phyloP scores from a whole-genome alignment of 2,329 filamentous ascomycete species.

The Mollisiaceae sp. region DNA sequence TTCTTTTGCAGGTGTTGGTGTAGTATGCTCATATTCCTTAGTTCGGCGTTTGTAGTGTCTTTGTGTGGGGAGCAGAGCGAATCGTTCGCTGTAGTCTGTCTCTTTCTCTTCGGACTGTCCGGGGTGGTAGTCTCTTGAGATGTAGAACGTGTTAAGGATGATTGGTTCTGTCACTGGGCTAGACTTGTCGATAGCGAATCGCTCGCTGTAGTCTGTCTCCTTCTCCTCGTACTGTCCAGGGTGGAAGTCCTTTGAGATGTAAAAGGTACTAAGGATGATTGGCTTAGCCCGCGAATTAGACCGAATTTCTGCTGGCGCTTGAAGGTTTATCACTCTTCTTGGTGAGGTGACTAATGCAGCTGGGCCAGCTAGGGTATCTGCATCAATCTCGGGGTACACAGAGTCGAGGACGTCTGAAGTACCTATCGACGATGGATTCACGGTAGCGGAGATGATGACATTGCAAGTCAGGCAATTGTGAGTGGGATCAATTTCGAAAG shows the following conservation, averaged over 20 bases:
- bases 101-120: background rate
- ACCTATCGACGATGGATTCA: background rate
- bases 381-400: conserved; percentile 7
- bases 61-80: conserved; percentile 5
- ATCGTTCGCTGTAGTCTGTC: background rate
- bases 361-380: conserved; percentile 5
- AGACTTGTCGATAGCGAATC: conserved; percentile 3
- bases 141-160: background rate
- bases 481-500: background rate
- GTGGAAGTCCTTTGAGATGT: background rate
- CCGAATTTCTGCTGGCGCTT: background rate
- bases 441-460: background rate
- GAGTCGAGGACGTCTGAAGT: background rate
- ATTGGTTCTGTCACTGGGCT: background rate
- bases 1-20: background rate
- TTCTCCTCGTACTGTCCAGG: background rate
- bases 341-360: background rate
- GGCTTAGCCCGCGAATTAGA: no score
- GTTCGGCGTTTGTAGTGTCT: background rate
- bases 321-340: background rate
- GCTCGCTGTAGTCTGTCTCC: background rate
- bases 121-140: background rate
- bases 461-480: background rate
- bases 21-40: background rate
- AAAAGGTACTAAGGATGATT: conserved; percentile 1